Evolutionary conservation across 345 rosid species (phyloP).

Genomic region (Eucalyptus cloeziana): DNA sequence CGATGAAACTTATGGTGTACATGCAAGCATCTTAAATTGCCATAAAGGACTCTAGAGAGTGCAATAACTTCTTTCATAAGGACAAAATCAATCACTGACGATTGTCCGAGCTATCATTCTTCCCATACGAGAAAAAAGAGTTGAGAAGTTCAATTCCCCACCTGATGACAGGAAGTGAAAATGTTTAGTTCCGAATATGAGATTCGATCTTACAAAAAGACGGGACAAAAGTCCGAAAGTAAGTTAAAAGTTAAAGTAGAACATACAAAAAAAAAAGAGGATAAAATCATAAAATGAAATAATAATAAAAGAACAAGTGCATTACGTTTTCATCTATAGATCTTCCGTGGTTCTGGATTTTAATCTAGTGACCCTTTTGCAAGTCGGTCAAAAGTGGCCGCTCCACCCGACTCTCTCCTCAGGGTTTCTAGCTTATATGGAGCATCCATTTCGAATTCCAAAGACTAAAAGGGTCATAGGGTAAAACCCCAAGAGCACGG

Average conservation of each 20-base stretch:
- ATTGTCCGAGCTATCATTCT: no score
- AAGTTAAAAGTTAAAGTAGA: fast-evolving
- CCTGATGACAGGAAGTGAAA: no score
- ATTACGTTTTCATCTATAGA: neutral
- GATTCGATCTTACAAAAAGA: no score
- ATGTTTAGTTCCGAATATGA: no score
- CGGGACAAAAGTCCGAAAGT: no score
- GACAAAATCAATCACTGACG: neutral
- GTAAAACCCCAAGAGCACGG: neutral
- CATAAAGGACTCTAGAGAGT: neutral
- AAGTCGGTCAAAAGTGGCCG: neutral
- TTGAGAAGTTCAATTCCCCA: fast-evolving
- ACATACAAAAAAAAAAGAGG: neutral
- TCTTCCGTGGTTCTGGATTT: neutral
- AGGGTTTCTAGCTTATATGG: neutral
- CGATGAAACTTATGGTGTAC: neutral
- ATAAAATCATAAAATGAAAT: neutral
- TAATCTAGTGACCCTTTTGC: neutral
- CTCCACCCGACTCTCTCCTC: neutral
- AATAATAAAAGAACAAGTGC: neutral
- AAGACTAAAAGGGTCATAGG: neutral
- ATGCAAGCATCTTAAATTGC: neutral
- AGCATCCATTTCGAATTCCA: neutral
- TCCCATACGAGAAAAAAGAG: no score
- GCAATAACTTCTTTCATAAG: neutral